phyloP scores from a whole-genome alignment of 345 rosid species.

The Camelina hispida region DNA sequence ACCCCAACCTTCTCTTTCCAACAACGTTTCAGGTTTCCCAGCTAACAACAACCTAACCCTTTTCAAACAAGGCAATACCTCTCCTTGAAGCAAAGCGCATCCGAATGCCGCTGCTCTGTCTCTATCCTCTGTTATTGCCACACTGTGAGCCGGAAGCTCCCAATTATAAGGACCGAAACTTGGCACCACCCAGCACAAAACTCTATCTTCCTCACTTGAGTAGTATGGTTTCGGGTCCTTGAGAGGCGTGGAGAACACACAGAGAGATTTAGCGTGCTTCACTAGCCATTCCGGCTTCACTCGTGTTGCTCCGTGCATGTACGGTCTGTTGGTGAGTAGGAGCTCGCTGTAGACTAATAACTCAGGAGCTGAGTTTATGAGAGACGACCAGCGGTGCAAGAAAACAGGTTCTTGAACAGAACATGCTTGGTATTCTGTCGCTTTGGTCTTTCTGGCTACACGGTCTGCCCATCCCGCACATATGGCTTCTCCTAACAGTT shows the following conservation, averaged over 20 bases:
- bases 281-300: conserved; percentile 84
- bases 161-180: conserved; percentile 70
- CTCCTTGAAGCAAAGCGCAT: conserved; percentile 80
- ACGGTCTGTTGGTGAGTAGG: conserved; percentile 69
- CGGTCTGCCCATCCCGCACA: conserved; percentile 98
- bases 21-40: conserved; percentile 61
- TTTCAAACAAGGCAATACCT: conserved; percentile 72
- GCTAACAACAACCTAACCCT: conserved; percentile 51
- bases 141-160: conserved; percentile 68
- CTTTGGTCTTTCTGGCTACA: conserved; percentile 70
- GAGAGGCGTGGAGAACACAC: conserved; percentile 61
- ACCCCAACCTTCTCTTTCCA: conserved; percentile 64
- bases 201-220: conserved; percentile 58
- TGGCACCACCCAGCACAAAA: conserved; percentile 63
- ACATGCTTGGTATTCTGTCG: conserved; percentile 71
- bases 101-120: conserved; percentile 62
- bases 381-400: conserved; percentile 80
- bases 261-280: conserved; percentile 61
- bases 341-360: conserved; percentile 83
- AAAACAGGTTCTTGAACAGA: conserved; percentile 69
- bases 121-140: conserved; percentile 40
- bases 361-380: conserved; percentile 75
- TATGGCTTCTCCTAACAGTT: conserved; percentile 73
- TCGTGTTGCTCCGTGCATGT: conserved; percentile 83
- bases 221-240: conserved; percentile 71